phyloP scores from a whole-genome alignment of 768 basidiomycete genomes.

The Tephrocybe sp. region DNA sequence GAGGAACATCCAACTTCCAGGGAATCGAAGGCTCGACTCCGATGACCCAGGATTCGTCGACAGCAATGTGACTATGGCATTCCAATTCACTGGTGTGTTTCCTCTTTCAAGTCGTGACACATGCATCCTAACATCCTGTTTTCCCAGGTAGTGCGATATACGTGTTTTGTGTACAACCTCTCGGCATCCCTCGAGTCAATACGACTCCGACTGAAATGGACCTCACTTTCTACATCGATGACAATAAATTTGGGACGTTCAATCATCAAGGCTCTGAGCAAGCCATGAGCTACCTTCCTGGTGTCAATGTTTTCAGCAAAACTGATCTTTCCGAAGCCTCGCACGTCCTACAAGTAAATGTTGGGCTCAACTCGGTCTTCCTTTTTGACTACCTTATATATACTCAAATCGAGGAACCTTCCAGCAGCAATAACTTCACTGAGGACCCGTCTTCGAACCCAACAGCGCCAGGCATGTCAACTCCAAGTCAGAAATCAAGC shows the following conservation, averaged over 20 bases:
- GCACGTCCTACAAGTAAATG: constrained; percentile 43
- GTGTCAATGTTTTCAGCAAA: constrained; percentile 38
- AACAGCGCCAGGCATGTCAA: background rate
- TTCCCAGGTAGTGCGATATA: constrained; percentile 46
- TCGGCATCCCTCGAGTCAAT: constrained; percentile 22
- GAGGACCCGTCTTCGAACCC: too few relatives aligned
- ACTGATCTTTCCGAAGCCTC: constrained; percentile 32
- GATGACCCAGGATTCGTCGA: constrained; percentile 31
- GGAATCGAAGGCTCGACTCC: constrained; percentile 24
- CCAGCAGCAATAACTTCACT: background rate
- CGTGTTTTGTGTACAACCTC: constrained; percentile 41
- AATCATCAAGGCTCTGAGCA: constrained; percentile 25
- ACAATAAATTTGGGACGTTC: constrained; percentile 25
- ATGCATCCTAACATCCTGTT: background rate
- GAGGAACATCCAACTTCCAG: constrained; percentile 5
- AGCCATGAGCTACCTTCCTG: constrained; percentile 28
- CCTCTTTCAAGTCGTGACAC: background rate
- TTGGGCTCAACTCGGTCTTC: constrained; percentile 46
- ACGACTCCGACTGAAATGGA: constrained; percentile 39
- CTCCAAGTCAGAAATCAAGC: too few relatives aligned
- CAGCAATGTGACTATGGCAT: constrained; percentile 32
- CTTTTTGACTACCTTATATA: constrained; percentile 50
- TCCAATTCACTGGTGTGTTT: constrained; percentile 44
- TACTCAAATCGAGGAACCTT: constrained; percentile 20
- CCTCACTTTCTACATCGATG: constrained; percentile 45